These are phyloP conservation scores for Thuja plicata DNA, from an alignment of 83 land plant species.

Conservation along the genomic window DNA sequence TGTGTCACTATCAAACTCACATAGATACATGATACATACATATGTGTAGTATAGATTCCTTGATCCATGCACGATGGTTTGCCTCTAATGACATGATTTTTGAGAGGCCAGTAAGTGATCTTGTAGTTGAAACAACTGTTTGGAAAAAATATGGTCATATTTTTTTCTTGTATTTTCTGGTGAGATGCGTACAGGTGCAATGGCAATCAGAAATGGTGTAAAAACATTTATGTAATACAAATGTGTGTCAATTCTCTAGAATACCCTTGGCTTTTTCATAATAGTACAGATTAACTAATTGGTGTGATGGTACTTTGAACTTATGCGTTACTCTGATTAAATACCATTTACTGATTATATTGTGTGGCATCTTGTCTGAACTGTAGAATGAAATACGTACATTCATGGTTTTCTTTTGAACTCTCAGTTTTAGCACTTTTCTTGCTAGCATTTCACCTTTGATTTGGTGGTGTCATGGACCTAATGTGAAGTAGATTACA, in stretches of 20 bases:
- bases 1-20: neutral
- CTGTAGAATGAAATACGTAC: neutral
- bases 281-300: neutral
- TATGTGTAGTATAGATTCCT: neutral
- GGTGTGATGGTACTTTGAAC: neutral
- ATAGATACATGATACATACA: neutral
- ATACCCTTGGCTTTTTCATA: neutral
- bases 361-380: neutral
- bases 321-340: neutral
- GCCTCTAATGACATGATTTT: neutral
- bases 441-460: neutral
- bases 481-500: neutral
- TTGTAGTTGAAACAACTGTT: neutral
- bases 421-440: neutral
- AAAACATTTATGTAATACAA: neutral
- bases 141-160: neutral
- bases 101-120: neutral
- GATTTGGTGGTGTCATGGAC: neutral
- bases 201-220: neutral
- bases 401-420: neutral
- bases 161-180: neutral
- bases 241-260: neutral
- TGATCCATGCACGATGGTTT: neutral
- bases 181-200: neutral
- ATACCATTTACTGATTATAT: neutral